Evolutionary conservation across 1,139 yeast species (phyloP).

Genomic region (Blastobotrys apis): DNA sequence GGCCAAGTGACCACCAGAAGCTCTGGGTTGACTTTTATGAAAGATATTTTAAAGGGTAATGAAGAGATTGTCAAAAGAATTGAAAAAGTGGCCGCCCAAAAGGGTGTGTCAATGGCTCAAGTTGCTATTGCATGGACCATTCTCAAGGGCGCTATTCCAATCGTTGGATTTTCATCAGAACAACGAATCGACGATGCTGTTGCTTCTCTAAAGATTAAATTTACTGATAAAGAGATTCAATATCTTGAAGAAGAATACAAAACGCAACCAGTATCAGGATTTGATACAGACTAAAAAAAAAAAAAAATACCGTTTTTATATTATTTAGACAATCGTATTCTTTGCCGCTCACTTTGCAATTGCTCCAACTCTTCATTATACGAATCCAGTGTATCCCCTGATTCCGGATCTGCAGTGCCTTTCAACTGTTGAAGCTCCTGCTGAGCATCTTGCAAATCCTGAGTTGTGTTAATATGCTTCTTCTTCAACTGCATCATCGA

Average conservation of each 20-base stretch:
- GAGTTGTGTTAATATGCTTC: conserved; percentile 32
- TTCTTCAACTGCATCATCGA: conserved; percentile 33
- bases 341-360: conserved; percentile 23
- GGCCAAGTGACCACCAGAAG: neutral
- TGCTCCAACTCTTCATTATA: conserved; percentile 27
- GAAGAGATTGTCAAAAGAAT: conserved; percentile 46
- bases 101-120: conserved; percentile 48
- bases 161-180: conserved; percentile 51
- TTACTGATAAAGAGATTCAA: conserved; percentile 44
- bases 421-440: conserved; percentile 21
- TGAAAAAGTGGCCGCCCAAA: conserved; percentile 48
- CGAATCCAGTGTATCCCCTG: conserved; percentile 27
- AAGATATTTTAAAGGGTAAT: conserved; percentile 12
- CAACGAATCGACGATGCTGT: conserved; percentile 53
- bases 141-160: conserved; percentile 49
- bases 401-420: conserved; percentile 22
- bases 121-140: conserved; percentile 55
- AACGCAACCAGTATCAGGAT: conserved; percentile 2
- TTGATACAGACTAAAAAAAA: neutral
- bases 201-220: conserved; percentile 41
- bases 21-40: neutral
- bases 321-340: conserved; percentile 4
- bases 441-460: conserved; percentile 29
- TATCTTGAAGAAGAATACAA: conserved; percentile 50
- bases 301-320: no score